Evolutionary conservation across 805 yeast genomes (phyloP), one percentile per base, ranked within the genome.

Genomic region (Yamadazyma philogaea): DNA sequence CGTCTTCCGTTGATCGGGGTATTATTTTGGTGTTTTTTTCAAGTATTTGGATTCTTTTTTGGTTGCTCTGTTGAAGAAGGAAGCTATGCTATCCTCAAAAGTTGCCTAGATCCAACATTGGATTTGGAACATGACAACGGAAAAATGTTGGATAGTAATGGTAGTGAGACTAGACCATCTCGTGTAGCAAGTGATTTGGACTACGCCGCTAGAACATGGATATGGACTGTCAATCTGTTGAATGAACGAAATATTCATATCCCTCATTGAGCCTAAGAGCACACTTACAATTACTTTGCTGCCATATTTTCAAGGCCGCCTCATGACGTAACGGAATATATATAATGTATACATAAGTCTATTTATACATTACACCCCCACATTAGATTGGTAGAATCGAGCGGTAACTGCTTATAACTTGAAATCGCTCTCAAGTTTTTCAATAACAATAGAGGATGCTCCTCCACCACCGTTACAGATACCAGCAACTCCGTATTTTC

Each of bases 391-490:
- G 16, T 11, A 36, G 14, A 26, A 3, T 14, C 18, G 20, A n/a
- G 34, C 27, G 6, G 6, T 16, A 30, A 18, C 18, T 30, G n/a
- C 15, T 33, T 59, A 69, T 56, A 70, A 66, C 55, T 68, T 68
- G 39, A 60, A 54, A 40, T 63, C 68, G 36, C 51, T 51, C 31
- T 61, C 69, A 34, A 80, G 58, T 56, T 74, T 80, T 73, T 90
- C 96, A 56, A 93, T 78, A 48, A 93, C 87, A 57, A 93, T 74
- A 19, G 98, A 83, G 43, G 96, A 84, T 38, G 97, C 98, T 63
- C 99, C 99, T 64, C 99, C 99, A 59, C 99, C 99, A 74, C 99
- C 99, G 67, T 93, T 93, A 78, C 99, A 93, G 61, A 93, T 84
- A 64, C 88, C 96, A 57, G 96, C 97, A 53, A 81, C 88, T 64